Evolutionary conservation across 805 yeast genomes (phyloP), one percentile per base, ranked within the genome.

Genomic region (Cyberlindnera veronae): DNA sequence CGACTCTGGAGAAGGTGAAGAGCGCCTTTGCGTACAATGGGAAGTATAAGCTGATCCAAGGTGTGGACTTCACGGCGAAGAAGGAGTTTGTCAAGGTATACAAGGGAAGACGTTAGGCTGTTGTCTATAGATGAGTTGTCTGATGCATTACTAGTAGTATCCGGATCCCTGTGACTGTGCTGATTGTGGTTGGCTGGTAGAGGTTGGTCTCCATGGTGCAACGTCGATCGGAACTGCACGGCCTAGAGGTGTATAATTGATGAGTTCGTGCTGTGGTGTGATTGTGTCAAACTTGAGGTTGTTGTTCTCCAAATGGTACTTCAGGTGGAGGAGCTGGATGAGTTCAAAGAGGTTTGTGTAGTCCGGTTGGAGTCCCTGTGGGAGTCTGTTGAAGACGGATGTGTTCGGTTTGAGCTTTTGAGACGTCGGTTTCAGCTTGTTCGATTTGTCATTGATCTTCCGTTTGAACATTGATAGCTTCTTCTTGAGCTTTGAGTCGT

Each of bases 11-110:
- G 5, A 50, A 50, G n/a, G 44, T 62, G 10, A 61, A 68, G 43
- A 37, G 44, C 12, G 46, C 59, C 1, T 45, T 74, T 41, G 58
- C 66, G 1, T 69, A 66, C 29, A 67, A 64, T 22, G 83, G 83
- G 22, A 68, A 74, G 39, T 58, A 75, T 40, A 71, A 74, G 40
- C 56, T 69, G 4, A 66, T 79, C 1, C 61, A 61, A 13, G 66
- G 66, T 2, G 62, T 81, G 24, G 66, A 64, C 28, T 42, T 66
- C 2, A 54, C 51, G 1, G 66, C 72, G 14, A 81, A 81, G 57
- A 42, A 49, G 5, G 61, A 64, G 36, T 80, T 77, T 51, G 55
- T 68, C 15, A 45, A 54, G 15, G 64, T 61, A 4, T 69, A 59
- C 53, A 49, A 42, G 18, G 56, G 55, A 20, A 51, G 58, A 39